These are phyloP conservation scores for Gracilariopsis chorda DNA, from an alignment of 23 red algal species.

Conservation along the genomic window DNA sequence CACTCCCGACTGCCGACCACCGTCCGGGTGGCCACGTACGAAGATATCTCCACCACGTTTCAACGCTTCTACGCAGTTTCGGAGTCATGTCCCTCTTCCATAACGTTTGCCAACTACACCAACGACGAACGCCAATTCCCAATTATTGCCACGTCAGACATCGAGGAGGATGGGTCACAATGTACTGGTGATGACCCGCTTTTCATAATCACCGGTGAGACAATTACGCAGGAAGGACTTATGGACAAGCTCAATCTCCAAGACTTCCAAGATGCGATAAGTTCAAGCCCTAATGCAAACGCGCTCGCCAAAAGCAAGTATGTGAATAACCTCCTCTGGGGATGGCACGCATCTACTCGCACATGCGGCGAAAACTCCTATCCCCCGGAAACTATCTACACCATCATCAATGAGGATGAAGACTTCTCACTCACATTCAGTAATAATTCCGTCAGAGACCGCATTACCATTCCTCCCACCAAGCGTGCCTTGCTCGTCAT, in stretches of 20 bases:
- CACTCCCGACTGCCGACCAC: background rate
- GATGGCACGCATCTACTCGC: background rate
- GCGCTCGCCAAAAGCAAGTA: background rate
- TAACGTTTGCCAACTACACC: slow-evolving; percentile 4
- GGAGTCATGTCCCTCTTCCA: background rate
- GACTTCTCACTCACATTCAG: slow-evolving; percentile 11
- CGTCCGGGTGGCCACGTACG: slow-evolving; percentile 2
- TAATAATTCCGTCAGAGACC: background rate
- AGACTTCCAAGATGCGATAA: background rate
- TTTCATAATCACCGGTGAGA: slow-evolving; percentile 18
- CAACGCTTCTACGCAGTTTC: background rate
- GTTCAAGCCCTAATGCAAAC: slow-evolving; percentile 3
- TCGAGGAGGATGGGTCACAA: background rate
- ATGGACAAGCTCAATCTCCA: background rate
- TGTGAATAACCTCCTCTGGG: background rate
- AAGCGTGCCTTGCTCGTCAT: slow-evolving; percentile 10
- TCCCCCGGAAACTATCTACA: slow-evolving; percentile 19
- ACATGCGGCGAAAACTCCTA: background rate
- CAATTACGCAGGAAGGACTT: slow-evolving; percentile 22
- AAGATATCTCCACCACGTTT: slow-evolving; percentile 20
- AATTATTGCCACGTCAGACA: background rate
- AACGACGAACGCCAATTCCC: slow-evolving; percentile 29
- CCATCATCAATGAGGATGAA: slow-evolving; percentile 12
- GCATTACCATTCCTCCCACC: background rate
- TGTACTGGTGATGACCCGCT: slow-evolving; percentile 13